Base-by-base conservation (phyloP, 108 stramenopile genomes). In the Pseudonitzschia pungens region DNA sequence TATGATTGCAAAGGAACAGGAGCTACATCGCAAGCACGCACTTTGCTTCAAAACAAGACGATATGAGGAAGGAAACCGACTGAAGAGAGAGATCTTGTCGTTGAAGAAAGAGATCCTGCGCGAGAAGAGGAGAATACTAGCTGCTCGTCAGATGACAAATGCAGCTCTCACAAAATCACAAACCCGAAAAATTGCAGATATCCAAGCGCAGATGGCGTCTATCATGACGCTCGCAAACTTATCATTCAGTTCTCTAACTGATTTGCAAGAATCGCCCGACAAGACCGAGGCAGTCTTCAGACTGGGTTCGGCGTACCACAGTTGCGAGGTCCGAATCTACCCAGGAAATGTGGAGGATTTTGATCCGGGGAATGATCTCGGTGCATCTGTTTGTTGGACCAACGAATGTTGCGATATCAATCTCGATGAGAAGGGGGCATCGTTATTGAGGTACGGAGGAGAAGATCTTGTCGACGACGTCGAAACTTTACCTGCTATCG, bases 341-440 rank as follows among this genome's bases (percentile, higher is more conserved):
- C 63, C 72, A 4, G 69, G 71, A 16, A 52, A 40, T 57, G 73
- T 72, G 10, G 66, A 69, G 18, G 32, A 79, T 21, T 79, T 72
- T 48, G 69, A 74, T 70, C 78, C 78, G 24, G 78, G 69, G 15
- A 54, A 73, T 41, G 78, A 79, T 33, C 36, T 79, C 28, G 78
- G 78, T 45, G 78, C 78, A 40, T 54, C 72, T 28, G 53, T 79
- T 14, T 79, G 78, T 60, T 79, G 78, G 78, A 79, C 78, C 28
- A 79, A 79, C 48, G 78, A 79, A 42, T 70, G 78, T 28, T 79
- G 78, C 52, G 78, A 79, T 44, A 50, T 79, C 32, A 48, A 33
- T n/a, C 56, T 79, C 16, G 45, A 68, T 28, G 69, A 70, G n/a
- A 40, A 52, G 42, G 67, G 73, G n/a, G 40, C 31, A 5, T 63